Conservation (phyloP, 1,284 basidiomycete genomes). For the Apiotrichum gamsii region DNA sequence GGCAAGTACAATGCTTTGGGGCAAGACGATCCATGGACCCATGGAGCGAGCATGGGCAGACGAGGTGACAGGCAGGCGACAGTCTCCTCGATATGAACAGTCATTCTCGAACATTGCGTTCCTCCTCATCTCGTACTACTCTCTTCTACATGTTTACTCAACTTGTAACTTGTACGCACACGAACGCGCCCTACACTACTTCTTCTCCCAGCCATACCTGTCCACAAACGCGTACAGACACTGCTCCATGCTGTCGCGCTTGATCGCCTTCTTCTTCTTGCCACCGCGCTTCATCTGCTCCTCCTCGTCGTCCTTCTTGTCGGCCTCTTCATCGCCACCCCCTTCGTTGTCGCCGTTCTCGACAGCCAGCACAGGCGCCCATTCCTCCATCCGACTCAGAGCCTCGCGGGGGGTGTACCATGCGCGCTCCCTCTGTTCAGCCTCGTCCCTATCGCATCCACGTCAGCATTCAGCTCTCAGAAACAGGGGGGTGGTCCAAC, state of each 20-base stretch:
- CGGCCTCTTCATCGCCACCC: background rate
- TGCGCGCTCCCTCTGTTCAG: slow-evolving; percentile 25
- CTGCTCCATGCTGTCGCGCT: slow-evolving; percentile 31
- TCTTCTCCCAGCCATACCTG: slow-evolving; percentile 6
- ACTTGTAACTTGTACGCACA: too few relatives aligned
- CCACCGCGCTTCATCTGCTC: slow-evolving; percentile 8
- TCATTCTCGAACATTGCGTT: too few relatives aligned
- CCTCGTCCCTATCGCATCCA: slow-evolving; percentile 42
- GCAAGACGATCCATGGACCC: too few relatives aligned
- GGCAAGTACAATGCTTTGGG: too few relatives aligned
- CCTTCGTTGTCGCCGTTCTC: background rate
- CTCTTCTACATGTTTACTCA: too few relatives aligned
- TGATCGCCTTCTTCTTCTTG: slow-evolving; percentile 30
- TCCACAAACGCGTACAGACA: slow-evolving; percentile 21
- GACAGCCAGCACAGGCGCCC: background rate
- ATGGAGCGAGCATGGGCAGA: too few relatives aligned
- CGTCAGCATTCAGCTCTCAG: too few relatives aligned
- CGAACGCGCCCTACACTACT: too few relatives aligned
- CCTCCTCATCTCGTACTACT: too few relatives aligned
- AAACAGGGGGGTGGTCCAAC: too few relatives aligned
- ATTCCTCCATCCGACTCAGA: slow-evolving; percentile 6
- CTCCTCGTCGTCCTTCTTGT: background rate
- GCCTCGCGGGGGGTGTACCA: slow-evolving; percentile 22
- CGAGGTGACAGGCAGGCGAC: too few relatives aligned
- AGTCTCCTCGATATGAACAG: too few relatives aligned